A percentile compares a stretch with the other conserved stretches of the same genome.
Evolutionary conservation across 129 eudicot genomes (phyloP).

Genomic region (Chrysanthemum makinoi): DNA sequence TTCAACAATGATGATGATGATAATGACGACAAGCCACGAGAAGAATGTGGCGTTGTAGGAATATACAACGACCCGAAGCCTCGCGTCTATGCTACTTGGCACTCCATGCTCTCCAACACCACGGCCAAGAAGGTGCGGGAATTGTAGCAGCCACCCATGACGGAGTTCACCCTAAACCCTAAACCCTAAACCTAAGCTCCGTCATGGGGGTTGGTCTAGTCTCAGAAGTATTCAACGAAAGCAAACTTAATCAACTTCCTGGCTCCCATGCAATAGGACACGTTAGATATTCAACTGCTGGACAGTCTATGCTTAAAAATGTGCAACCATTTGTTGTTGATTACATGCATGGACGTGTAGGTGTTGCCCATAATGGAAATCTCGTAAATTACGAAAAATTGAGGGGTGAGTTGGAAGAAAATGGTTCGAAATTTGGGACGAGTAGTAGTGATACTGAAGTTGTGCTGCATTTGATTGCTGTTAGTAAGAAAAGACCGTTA

Average conservation of each 20-base stretch:
- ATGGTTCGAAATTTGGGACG: slow-evolving; percentile 83
- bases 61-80: slow-evolving; percentile 89
- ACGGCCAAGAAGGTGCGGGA: slow-evolving; percentile 98
- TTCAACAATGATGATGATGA: slow-evolving; percentile 19
- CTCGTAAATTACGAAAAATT: slow-evolving; percentile 64
- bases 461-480: slow-evolving; percentile 79
- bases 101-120: slow-evolving; percentile 93
- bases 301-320: slow-evolving; percentile 68
- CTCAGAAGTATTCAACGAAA: slow-evolving; percentile 70
- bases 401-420: slow-evolving; percentile 64
- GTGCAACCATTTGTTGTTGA: slow-evolving; percentile 88
- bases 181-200: too few relatives aligned
- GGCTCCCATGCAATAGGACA: slow-evolving; percentile 84
- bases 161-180: too few relatives aligned
- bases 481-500: slow-evolving; percentile 64
- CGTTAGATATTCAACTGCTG: slow-evolving; percentile 90
- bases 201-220: slow-evolving; percentile 94
- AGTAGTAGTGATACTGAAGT: slow-evolving; percentile 83
- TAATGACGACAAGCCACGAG: slow-evolving; percentile 67
- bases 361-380: slow-evolving; percentile 88
- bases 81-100: slow-evolving; percentile 81
- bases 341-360: slow-evolving; percentile 62
- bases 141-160: slow-evolving; percentile 62
- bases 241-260: slow-evolving; percentile 68
- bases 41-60: slow-evolving; percentile 97